Conservation (phyloP, 2,329 filamentous ascomycete species). For the Alternaria sp. region DNA sequence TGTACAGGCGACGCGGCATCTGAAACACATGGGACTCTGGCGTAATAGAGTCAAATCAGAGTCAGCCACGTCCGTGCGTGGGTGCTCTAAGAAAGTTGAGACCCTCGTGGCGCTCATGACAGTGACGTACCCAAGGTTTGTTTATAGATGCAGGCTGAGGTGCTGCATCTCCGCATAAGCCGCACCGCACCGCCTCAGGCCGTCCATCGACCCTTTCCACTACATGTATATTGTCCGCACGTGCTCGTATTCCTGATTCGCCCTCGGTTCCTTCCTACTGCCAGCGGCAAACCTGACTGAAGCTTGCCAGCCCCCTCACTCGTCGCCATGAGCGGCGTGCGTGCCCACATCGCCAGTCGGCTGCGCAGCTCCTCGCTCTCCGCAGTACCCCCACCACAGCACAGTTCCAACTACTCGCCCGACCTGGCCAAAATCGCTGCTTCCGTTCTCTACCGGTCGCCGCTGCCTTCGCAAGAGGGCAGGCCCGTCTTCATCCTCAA, state of each 20-base stretch:
- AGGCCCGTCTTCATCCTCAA: slow-evolving; percentile 62
- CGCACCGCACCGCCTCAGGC: slow-evolving; percentile 14
- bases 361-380: slow-evolving; percentile 54
- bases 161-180: slow-evolving; percentile 5
- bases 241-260: slow-evolving; percentile 13
- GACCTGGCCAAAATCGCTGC: slow-evolving; percentile 57
- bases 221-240: slow-evolving; percentile 11
- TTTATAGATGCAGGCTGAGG: slow-evolving; percentile 13
- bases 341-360: slow-evolving; percentile 46
- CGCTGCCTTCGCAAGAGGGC: slow-evolving; percentile 56
- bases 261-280: not conserved
- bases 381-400: slow-evolving; percentile 54
- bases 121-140: slow-evolving; percentile 24
- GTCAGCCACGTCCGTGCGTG: slow-evolving; percentile 18
- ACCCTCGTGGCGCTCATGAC: slow-evolving; percentile 10
- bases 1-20: not conserved
- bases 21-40: slow-evolving; percentile 3
- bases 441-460: slow-evolving; percentile 62
- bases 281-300: not conserved
- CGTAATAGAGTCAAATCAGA: slow-evolving; percentile 15
- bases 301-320: not conserved
- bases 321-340: slow-evolving; percentile 45
- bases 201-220: not conserved
- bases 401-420: slow-evolving; percentile 55
- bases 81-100: slow-evolving; percentile 2